These are phyloP conservation scores for Alternaria arbusti DNA, from an alignment of 2,329 filamentous ascomycete genomes.

Conservation along the genomic window DNA sequence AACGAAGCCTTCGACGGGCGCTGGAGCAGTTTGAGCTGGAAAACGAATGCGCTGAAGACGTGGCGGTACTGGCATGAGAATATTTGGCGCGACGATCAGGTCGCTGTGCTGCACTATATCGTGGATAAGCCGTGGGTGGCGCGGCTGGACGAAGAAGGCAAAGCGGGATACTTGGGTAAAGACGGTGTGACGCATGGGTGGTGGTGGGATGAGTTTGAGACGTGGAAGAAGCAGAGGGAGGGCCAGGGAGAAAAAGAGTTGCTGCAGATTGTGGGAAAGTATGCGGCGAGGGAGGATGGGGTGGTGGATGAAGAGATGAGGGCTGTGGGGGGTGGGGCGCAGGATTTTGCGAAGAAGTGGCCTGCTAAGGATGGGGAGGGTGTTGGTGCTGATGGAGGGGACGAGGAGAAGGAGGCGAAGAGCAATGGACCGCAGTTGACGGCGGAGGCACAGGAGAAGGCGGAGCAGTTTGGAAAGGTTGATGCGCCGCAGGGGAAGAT, in stretches of 20 bases:
- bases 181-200: conserved; percentile 60
- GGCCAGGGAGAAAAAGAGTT: conserved; percentile 24
- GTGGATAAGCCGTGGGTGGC: conserved; percentile 63
- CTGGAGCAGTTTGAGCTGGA: conserved; percentile 57
- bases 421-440: not conserved
- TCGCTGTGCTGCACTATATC: conserved; percentile 60
- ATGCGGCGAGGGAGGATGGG: conserved; percentile 30
- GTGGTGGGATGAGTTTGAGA: conserved; percentile 59
- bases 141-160: conserved; percentile 50
- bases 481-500: conserved; percentile 24
- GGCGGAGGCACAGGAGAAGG: conserved; percentile 3
- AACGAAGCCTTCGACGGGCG: conserved; percentile 55
- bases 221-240: conserved; percentile 48
- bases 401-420: not conserved
- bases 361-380: not conserved
- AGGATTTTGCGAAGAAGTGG: conserved; percentile 43
- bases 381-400: not conserved
- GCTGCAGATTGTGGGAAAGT: conserved; percentile 25
- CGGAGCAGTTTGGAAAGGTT: conserved; percentile 6
- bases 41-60: conserved; percentile 62
- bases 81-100: conserved; percentile 58
- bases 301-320: conserved; percentile 37
- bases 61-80: conserved; percentile 60
- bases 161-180: conserved; percentile 56
- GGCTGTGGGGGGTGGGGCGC: conserved; percentile 38